Base-by-base conservation (phyloP, 2,329 filamentous ascomycete species). In the Aspergillus eucalypticola region DNA sequence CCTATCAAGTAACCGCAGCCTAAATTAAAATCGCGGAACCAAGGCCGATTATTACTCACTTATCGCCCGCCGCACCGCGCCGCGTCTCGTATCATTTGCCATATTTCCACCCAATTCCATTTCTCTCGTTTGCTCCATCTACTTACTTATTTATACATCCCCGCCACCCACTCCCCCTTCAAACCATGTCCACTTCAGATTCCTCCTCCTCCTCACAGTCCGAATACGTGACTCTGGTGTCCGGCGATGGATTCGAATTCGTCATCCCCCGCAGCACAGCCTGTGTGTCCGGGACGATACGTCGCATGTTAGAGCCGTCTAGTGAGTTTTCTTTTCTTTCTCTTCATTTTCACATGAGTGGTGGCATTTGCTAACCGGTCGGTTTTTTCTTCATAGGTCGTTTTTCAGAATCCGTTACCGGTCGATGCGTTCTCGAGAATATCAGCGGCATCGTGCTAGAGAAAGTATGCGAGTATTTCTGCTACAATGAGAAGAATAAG, bases 391-490 rank as follows among this genome's bases (percentile, higher is more conserved):
- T 51, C 46, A 55, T 64, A 88, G 86, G 80, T 69, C 84, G 83
- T 60, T 89, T 88, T 67, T 76, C 79, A n/a, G 87, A 89, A 73
- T 82, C 83, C 0, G 74, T 82, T 13, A 82, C 82, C 17, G 86
- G 86, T 52, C 81, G 81, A 32, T 86, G 86, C 62, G 78, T 79
- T 2, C 79, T 89, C 23, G 83, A 86, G 58, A 86, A 84, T 42
- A 83, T 89, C 64, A 88, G 84, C 66, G 86, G 84, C 27, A 74
- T 87, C 25, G 81, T 88, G 10, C 79, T 90, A 2, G 87, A 89
- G 69, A 88, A 88, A 72, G 85, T 90, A 56, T 89, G 86, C 80
- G 86, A 89, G 71, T 90, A 90, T 69, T 81, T 90, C 48, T 88
- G 87, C 73, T 89, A 89, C 76, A 85, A 87, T 64, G 83, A 89